phyloP scores from a whole-genome alignment of 1,284 basidiomycete genomes.

The Cryptococcus hybrid region DNA sequence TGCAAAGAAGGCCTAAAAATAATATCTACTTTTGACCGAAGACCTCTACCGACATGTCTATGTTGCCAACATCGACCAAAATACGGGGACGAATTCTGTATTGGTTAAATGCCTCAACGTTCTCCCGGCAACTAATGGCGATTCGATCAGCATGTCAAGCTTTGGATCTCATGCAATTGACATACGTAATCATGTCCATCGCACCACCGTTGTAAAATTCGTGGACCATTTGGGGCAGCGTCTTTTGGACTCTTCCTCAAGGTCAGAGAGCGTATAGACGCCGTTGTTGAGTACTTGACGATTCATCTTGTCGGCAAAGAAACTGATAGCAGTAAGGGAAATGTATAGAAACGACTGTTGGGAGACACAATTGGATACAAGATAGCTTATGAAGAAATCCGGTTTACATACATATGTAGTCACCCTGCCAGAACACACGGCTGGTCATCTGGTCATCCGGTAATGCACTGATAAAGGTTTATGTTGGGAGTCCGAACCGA shows the following conservation, averaged over 20 bases:
- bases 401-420: no score
- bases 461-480: no score
- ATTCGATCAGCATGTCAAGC: neutral
- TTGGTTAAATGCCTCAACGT: constrained; percentile 26
- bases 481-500: no score
- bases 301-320: constrained; percentile 1
- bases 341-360: no score
- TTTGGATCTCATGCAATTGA: neutral
- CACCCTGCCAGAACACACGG: no score
- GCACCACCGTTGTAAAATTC: constrained; percentile 28
- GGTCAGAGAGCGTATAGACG: constrained; percentile 11
- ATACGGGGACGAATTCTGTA: constrained; percentile 34
- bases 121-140: constrained; percentile 16
- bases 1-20: neutral
- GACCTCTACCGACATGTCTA: constrained; percentile 22
- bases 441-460: no score
- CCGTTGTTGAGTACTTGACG: neutral
- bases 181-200: constrained; percentile 27
- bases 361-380: no score
- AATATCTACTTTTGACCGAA: constrained; percentile 12
- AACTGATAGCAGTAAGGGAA: no score
- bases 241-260: constrained; percentile 14
- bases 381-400: no score
- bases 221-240: constrained; percentile 13
- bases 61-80: constrained; percentile 21